These are phyloP conservation scores for Blastomyces emzantsi DNA, from an alignment of 2,329 filamentous ascomycete genomes.

Conservation along the genomic window DNA sequence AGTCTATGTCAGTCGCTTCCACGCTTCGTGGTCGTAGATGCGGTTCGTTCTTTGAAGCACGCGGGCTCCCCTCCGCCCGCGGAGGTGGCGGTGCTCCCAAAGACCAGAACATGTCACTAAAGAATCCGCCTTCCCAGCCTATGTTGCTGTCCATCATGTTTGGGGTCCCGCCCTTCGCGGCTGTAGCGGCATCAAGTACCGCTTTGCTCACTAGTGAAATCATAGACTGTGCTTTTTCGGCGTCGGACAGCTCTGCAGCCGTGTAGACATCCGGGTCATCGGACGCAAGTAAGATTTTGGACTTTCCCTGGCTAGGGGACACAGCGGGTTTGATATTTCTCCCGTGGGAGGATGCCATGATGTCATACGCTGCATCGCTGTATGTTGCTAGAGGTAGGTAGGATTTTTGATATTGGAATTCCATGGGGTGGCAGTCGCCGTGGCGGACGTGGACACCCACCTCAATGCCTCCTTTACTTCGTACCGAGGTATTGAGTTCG, in stretches of 20 bases:
- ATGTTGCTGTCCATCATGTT: slow-evolving; percentile 57
- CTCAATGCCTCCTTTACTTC: slow-evolving; percentile 43
- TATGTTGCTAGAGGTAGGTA: slow-evolving; percentile 70
- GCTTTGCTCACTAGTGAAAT: slow-evolving; percentile 72
- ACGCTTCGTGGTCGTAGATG: slow-evolving; percentile 10
- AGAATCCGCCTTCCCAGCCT: slow-evolving; percentile 87
- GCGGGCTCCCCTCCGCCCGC: slow-evolving; percentile 27
- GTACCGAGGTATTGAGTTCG: slow-evolving; percentile 43
- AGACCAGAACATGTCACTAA: slow-evolving; percentile 69
- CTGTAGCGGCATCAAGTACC: slow-evolving; percentile 31
- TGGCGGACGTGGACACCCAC: slow-evolving; percentile 72
- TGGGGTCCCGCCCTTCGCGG: slow-evolving; percentile 6
- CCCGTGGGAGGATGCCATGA: slow-evolving; percentile 41
- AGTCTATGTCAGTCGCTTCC: slow-evolving; percentile 4
- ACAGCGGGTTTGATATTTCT: slow-evolving; percentile 32
- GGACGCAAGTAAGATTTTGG: slow-evolving; percentile 56
- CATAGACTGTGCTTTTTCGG: slow-evolving; percentile 60
- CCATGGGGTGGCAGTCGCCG: slow-evolving; percentile 67
- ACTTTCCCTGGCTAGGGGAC: slow-evolving; percentile 26
- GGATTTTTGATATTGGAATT: slow-evolving; percentile 65
- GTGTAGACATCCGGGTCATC: slow-evolving; percentile 72
- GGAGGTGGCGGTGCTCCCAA: slow-evolving; percentile 49
- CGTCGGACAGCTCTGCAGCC: slow-evolving; percentile 49
- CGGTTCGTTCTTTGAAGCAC: slow-evolving; percentile 17
- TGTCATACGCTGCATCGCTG: slow-evolving; percentile 47